Conservation (phyloP, 1,284 basidiomycete genomes). For the Apiotrichum gamsii region DNA sequence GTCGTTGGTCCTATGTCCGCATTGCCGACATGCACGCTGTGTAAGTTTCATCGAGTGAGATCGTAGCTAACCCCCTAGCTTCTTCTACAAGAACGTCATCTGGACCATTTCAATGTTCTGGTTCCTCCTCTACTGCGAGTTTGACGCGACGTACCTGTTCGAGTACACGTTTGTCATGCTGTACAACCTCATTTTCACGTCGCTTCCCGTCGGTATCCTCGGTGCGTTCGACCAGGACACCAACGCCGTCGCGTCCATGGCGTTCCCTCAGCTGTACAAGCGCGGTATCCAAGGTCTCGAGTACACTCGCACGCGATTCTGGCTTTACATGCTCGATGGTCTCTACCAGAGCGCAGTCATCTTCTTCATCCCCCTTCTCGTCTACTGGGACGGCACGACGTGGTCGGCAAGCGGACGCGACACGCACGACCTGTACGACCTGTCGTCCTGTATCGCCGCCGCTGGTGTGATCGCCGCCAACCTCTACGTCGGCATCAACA, state of each 20-base stretch:
- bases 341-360: slow-evolving; percentile 85
- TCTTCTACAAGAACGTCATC: slow-evolving; percentile 81
- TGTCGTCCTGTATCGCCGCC: slow-evolving; percentile 86
- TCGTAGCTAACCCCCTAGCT: slow-evolving; percentile 44
- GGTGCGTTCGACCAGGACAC: slow-evolving; percentile 96
- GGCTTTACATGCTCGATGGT: slow-evolving; percentile 90
- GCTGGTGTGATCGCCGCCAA: slow-evolving; percentile 84
- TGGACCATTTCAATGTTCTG: slow-evolving; percentile 76
- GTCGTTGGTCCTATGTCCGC: slow-evolving; percentile 92
- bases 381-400: slow-evolving; percentile 58
- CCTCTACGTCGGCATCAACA: slow-evolving; percentile 79
- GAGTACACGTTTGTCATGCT: slow-evolving; percentile 90
- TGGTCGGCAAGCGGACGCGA: slow-evolving; percentile 67
- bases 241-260: slow-evolving; percentile 79
- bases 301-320: slow-evolving; percentile 87
- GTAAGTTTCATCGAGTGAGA: slow-evolving; percentile 26
- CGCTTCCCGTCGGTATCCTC: slow-evolving; percentile 80
- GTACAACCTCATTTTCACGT: slow-evolving; percentile 90
- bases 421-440: slow-evolving; percentile 73
- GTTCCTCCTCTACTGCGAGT: slow-evolving; percentile 79
- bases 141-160: slow-evolving; percentile 91
- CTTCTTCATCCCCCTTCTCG: slow-evolving; percentile 81
- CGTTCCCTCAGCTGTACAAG: slow-evolving; percentile 88
- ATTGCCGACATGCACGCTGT: slow-evolving; percentile 96
- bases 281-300: slow-evolving; percentile 87